Evolutionary conservation across 306 rosid species (phyloP).

Genomic region (Casuarina cunninghamiana): DNA sequence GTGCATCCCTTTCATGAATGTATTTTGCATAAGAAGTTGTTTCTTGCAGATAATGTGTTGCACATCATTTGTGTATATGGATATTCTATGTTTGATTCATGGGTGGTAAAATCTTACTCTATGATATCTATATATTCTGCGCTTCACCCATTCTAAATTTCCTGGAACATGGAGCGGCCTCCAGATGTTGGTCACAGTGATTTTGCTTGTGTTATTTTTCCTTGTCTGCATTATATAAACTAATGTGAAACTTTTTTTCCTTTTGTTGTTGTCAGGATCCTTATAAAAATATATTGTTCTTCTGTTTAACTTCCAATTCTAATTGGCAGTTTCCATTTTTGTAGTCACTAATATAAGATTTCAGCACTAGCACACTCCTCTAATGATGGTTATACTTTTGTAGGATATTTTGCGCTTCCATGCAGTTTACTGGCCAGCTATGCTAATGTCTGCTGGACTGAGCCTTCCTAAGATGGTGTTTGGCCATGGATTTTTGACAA

Average conservation of each 20-base stretch:
- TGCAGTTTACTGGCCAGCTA: conserved; percentile 99
- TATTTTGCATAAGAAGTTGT: background rate
- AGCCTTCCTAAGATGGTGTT: conserved; percentile 90
- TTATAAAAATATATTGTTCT: background rate
- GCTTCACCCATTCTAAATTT: background rate
- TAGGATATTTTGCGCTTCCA: conserved; percentile 97
- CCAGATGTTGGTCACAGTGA: background rate
- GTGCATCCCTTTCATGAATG: background rate
- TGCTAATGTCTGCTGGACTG: conserved; percentile 95
- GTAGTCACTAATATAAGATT: background rate
- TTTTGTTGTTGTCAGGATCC: conserved; percentile 2
- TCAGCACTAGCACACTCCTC: background rate
- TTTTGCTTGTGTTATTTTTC: background rate
- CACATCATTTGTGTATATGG: background rate
- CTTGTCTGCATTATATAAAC: background rate
- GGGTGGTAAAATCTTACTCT: background rate
- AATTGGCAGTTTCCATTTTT: background rate
- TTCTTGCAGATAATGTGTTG: background rate
- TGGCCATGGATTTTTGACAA: conserved; percentile 97
- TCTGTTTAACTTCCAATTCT: background rate
- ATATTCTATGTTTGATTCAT: background rate
- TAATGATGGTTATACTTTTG: conserved; percentile 27
- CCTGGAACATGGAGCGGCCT: background rate
- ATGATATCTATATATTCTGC: background rate
- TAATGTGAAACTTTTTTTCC: background rate